phyloP scores from a whole-genome alignment of 2,329 filamentous ascomycete genomes.

The Colletotrichum sp. region DNA sequence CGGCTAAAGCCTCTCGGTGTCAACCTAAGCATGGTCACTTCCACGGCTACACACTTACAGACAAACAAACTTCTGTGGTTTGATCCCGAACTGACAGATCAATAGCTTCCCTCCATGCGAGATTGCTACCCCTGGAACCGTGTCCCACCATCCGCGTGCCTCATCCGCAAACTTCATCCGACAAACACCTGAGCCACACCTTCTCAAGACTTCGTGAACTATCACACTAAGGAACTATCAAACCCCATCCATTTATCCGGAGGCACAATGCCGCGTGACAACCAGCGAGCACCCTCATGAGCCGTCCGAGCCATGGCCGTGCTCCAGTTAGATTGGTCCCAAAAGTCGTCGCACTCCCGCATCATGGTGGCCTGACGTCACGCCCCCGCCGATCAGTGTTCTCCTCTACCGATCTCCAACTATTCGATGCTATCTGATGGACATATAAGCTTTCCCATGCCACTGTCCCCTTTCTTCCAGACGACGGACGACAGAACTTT shows the following conservation, averaged over 20 bases:
- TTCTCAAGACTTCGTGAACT: background rate
- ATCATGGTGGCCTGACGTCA: constrained; percentile 19
- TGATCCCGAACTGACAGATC: background rate
- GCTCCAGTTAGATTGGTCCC: background rate
- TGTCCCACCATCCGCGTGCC: background rate
- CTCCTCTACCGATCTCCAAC: background rate
- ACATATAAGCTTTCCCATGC: constrained; percentile 1
- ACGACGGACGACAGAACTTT: background rate
- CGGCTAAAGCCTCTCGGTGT: background rate
- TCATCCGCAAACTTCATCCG: background rate
- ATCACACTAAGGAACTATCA: background rate
- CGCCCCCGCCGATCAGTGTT: background rate
- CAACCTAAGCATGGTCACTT: background rate
- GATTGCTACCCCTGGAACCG: background rate
- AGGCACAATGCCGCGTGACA: background rate
- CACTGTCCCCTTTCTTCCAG: background rate
- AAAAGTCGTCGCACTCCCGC: background rate
- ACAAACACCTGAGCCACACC: background rate
- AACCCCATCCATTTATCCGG: background rate
- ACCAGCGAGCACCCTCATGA: background rate
- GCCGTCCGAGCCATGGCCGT: constrained; percentile 1
- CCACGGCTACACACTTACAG: background rate
- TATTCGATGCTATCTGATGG: background rate
- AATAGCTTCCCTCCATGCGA: background rate
- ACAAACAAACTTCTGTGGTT: background rate